Percentiles rank a stretch among this genome's conserved stretches.
phyloP scores from a whole-genome alignment of 495 filamentous ascomycete genomes.

The Podospora australis region DNA sequence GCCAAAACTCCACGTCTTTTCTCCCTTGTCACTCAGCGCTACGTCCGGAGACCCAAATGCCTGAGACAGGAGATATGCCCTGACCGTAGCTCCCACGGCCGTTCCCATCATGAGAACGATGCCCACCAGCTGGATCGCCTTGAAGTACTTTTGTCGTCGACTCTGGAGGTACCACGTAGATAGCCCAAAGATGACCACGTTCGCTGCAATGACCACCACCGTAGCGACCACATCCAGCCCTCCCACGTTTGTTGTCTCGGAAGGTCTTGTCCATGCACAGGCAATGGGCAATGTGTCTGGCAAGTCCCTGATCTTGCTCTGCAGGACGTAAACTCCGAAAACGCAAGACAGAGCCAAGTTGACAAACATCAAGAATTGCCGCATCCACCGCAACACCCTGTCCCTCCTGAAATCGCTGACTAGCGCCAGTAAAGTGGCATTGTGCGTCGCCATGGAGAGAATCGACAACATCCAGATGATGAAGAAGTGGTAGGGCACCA shows the following conservation, averaged over 20 bases:
- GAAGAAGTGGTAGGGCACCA: slow-evolving; percentile 57
- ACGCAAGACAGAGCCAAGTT: slow-evolving; percentile 46
- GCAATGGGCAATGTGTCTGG: slow-evolving; percentile 45
- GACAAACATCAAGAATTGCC: slow-evolving; percentile 52
- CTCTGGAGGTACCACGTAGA: slow-evolving; percentile 52
- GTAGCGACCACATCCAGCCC: slow-evolving; percentile 44
- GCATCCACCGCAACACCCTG: slow-evolving; percentile 55
- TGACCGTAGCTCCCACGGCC: slow-evolving; percentile 42
- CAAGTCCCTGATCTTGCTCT: slow-evolving; percentile 40
- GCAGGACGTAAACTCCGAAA: slow-evolving; percentile 45
- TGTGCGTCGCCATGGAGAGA: slow-evolving; percentile 52
- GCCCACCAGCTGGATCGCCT: slow-evolving; percentile 38
- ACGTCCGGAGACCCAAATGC: slow-evolving; percentile 45
- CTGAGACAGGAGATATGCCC: slow-evolving; percentile 44
- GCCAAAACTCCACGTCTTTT: slow-evolving; percentile 53
- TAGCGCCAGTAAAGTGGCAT: slow-evolving; percentile 48
- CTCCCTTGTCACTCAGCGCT: slow-evolving; percentile 37
- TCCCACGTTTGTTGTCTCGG: slow-evolving; percentile 18
- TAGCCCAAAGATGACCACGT: slow-evolving; percentile 43
- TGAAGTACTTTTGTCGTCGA: slow-evolving; percentile 39
- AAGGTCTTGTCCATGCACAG: slow-evolving; percentile 41
- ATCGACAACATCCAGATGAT: slow-evolving; percentile 55
- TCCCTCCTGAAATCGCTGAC: slow-evolving; percentile 55
- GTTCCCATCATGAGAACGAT: slow-evolving; percentile 43
- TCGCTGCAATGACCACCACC: slow-evolving; percentile 45